Conservation (phyloP, 495 filamentous ascomycete species). For the Terfezia claveryi region DNA sequence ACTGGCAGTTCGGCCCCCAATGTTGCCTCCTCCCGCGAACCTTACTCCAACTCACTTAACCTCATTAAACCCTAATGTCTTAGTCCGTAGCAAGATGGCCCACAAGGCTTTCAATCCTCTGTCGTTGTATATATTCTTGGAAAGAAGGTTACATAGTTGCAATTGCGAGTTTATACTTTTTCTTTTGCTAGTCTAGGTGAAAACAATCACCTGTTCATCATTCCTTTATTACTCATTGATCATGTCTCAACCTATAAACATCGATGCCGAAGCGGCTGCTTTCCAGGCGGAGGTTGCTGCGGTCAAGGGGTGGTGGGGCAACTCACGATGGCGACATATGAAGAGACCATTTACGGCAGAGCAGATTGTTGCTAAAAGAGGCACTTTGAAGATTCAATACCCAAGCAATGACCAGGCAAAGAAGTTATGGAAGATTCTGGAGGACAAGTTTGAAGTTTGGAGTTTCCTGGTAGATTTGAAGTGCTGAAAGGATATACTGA, state of each 20-base stretch:
- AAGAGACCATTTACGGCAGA: conserved; percentile 86
- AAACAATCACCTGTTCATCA: no score
- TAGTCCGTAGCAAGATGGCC: no score
- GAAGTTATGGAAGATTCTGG: conserved; percentile 85
- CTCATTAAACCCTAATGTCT: no score
- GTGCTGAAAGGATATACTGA: conserved; percentile 1
- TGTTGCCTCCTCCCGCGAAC: no score
- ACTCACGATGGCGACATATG: conserved; percentile 78
- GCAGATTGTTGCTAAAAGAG: conserved; percentile 88
- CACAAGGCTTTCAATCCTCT: no score
- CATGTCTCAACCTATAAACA: conserved; percentile 11
- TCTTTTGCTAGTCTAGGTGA: no score
- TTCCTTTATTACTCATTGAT: no score
- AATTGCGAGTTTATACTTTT: no score
- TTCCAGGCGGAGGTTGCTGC: conserved; percentile 63
- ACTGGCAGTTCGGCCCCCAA: no score
- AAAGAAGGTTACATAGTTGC: conserved; percentile 21
- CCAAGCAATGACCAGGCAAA: conserved; percentile 70
- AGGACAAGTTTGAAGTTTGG: conserved; percentile 55
- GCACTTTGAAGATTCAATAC: conserved; percentile 77
- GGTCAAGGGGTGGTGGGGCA: conserved; percentile 85
- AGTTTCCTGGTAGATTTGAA: neutral
- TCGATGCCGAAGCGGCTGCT: conserved; percentile 55
- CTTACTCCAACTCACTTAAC: no score
- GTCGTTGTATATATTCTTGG: no score